These are phyloP conservation scores for Fusarium sp. DNA, from an alignment of 2,329 filamentous ascomycete species.

Conservation along the genomic window DNA sequence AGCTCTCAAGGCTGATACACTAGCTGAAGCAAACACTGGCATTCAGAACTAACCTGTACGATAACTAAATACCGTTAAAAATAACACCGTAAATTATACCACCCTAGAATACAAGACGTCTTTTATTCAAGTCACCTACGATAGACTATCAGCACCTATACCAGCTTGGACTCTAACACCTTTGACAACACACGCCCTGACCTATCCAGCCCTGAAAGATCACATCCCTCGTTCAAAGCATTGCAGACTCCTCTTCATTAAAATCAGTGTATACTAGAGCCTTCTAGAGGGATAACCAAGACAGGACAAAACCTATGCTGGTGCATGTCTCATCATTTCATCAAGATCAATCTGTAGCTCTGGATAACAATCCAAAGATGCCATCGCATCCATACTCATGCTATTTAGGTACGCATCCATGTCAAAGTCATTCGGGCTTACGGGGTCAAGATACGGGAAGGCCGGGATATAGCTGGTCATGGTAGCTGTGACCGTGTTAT, in stretches of 20 bases:
- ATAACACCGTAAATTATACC: background rate
- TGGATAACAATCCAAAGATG: constrained; percentile 3
- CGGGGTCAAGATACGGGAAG: background rate
- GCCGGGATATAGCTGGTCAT: constrained; percentile 9
- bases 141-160: background rate
- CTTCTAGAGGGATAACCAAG: background rate
- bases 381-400: constrained; percentile 10
- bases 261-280: accelerated
- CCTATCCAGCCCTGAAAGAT: no score
- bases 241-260: no score
- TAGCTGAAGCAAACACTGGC: constrained; percentile 6
- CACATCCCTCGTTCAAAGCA: background rate
- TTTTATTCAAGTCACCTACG: background rate
- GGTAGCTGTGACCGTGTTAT: background rate
- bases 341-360: constrained; percentile 12
- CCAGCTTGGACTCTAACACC: accelerated
- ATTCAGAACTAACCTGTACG: background rate
- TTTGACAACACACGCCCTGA: background rate
- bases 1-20: constrained; percentile 2
- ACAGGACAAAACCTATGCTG: background rate
- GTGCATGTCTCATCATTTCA: constrained; percentile 2
- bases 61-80: background rate
- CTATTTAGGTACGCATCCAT: constrained; percentile 8
- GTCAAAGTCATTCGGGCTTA: constrained; percentile 4
- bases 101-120: background rate